A percentile compares a stretch with the other conserved stretches of the same genome.
phyloP scores from a whole-genome alignment of 768 basidiomycete genomes.

The Mycena crocata region DNA sequence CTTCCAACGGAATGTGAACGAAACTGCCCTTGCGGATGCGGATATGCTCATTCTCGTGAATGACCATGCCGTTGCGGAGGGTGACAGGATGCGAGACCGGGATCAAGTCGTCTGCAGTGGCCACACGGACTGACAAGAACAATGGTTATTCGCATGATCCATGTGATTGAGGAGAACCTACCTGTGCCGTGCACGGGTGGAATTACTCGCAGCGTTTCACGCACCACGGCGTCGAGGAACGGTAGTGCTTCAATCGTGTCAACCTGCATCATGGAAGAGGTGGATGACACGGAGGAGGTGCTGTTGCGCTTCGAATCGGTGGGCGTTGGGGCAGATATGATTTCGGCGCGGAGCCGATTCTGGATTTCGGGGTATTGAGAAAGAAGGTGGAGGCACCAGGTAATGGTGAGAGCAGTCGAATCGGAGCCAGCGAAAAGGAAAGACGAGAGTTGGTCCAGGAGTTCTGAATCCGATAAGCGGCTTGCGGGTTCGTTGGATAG shows the following conservation, averaged over 20 bases:
- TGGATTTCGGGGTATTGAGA: slow-evolving; percentile 67
- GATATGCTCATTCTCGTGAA: slow-evolving; percentile 51
- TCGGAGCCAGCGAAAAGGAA: slow-evolving; percentile 76
- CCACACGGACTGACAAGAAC: slow-evolving; percentile 54
- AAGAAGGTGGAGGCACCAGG: slow-evolving; percentile 70
- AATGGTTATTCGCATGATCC: neutral
- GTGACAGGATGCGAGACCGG: slow-evolving; percentile 60
- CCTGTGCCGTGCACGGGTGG: slow-evolving; percentile 67
- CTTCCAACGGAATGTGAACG: slow-evolving; percentile 70
- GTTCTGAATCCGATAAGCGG: slow-evolving; percentile 67
- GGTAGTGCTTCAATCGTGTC: slow-evolving; percentile 56
- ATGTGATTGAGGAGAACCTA: neutral
- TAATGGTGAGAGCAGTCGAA: slow-evolving; percentile 64
- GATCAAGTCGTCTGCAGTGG: slow-evolving; percentile 63
- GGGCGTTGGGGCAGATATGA: slow-evolving; percentile 36
- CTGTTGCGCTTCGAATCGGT: slow-evolving; percentile 30
- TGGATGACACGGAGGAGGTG: slow-evolving; percentile 37
- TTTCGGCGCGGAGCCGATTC: slow-evolving; percentile 65
- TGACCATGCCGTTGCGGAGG: slow-evolving; percentile 52
- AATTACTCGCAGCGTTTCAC: slow-evolving; percentile 66
- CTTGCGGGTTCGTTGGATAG: slow-evolving; percentile 56
- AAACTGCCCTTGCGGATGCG: slow-evolving; percentile 65
- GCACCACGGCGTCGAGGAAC: slow-evolving; percentile 68
- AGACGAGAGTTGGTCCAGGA: slow-evolving; percentile 74
- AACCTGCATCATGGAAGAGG: slow-evolving; percentile 29